Conservation (phyloP, 805 yeast species). For the Scheffersomyces ergatensis region DNA sequence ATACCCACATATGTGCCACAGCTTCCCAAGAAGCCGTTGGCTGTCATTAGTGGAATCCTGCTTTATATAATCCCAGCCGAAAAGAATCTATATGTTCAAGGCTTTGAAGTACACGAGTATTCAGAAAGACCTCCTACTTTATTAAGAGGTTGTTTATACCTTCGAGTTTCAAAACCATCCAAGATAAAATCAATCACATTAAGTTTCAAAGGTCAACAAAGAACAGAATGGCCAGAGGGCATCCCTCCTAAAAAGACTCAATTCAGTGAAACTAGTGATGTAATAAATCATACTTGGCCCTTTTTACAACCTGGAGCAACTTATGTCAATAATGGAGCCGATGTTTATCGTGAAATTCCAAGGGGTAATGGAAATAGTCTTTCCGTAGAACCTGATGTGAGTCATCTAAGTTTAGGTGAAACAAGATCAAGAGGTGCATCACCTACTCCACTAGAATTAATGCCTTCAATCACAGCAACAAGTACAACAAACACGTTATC, state of each 20-base stretch:
- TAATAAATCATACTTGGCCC: conserved; percentile 88
- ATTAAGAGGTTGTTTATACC: conserved; percentile 73
- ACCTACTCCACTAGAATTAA: not conserved
- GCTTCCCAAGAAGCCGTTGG: conserved; percentile 55
- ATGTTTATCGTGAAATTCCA: conserved; percentile 32
- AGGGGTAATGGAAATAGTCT: not conserved
- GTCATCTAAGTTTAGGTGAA: conserved; percentile 34
- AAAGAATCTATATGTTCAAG: conserved; percentile 75
- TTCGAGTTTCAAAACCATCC: conserved; percentile 69
- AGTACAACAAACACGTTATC: no score
- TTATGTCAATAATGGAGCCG: conserved; percentile 44
- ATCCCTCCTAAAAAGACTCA: conserved; percentile 84
- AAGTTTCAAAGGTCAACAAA: conserved; percentile 61
- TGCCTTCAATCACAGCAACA: not conserved
- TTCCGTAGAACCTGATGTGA: conserved; percentile 24
- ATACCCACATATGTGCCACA: conserved; percentile 34
- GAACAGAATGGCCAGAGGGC: conserved; percentile 98
- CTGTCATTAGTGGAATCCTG: conserved; percentile 63
- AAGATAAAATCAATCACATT: conserved; percentile 65
- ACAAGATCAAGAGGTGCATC: conserved; percentile 12
- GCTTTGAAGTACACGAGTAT: conserved; percentile 68
- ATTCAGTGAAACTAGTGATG: conserved; percentile 59
- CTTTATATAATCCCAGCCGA: conserved; percentile 78
- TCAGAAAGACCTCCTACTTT: conserved; percentile 70
- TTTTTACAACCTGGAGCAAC: conserved; percentile 49